Evolutionary conservation across 164 flowering plant species (phyloP).

Genomic region (Vitis rupestris): DNA sequence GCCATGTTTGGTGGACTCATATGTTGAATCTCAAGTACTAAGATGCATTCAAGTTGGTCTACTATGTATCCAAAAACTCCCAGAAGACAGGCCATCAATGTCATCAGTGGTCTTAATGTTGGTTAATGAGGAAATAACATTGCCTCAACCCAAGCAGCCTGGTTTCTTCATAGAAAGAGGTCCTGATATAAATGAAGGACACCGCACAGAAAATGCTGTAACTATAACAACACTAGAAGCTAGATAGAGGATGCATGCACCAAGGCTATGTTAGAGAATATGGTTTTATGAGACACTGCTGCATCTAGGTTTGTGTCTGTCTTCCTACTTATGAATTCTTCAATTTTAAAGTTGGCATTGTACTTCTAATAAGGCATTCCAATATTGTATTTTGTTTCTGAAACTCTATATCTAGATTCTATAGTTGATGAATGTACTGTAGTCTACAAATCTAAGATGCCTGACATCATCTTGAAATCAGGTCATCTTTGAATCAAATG

Average conservation of each 20-base stretch:
- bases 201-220: background rate
- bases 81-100: conserved; percentile 35
- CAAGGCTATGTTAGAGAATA: too few species aligned
- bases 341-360: too few species aligned
- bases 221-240: conserved; percentile 10
- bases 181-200: background rate
- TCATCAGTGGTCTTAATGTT: conserved; percentile 30
- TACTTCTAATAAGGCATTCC: too few species aligned
- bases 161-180: background rate
- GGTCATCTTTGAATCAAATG: too few species aligned
- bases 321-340: too few species aligned
- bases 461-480: too few species aligned
- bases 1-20: conserved; percentile 3
- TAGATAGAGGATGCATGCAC: conserved; percentile 1
- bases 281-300: too few species aligned
- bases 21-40: conserved; percentile 12
- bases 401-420: too few species aligned
- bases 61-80: conserved; percentile 27
- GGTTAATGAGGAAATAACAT: conserved; percentile 13
- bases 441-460: too few species aligned
- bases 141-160: conserved; percentile 23
- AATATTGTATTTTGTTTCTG: too few species aligned
- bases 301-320: too few species aligned
- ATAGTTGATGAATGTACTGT: too few species aligned
- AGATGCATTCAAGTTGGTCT: conserved; percentile 38